These are phyloP conservation scores for Phytophthora pinifolia DNA, from an alignment of 352 stramenopile genomes.

Conservation along the genomic window DNA sequence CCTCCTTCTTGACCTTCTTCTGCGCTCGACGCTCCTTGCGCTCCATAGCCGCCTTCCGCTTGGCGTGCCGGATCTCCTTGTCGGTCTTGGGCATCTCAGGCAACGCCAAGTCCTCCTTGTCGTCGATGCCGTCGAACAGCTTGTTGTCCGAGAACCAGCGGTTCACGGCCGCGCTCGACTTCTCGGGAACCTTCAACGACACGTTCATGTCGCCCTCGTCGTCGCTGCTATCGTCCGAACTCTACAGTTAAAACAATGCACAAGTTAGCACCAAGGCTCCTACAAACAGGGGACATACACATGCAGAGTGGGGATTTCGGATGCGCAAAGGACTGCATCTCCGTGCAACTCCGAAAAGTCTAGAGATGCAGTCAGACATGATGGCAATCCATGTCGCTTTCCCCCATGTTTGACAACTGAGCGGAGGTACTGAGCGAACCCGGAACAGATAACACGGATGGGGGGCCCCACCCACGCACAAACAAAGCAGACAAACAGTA, in stretches of 20 bases:
- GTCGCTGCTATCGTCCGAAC: conserved; percentile 76
- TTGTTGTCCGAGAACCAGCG: conserved; percentile 88
- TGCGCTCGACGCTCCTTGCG: conserved; percentile 83
- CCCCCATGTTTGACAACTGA: conserved; percentile 92
- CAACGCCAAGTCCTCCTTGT: conserved; percentile 46
- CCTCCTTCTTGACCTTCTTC: conserved; percentile 84
- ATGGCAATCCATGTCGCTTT: conserved; percentile 69
- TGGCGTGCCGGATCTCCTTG: conserved; percentile 97
- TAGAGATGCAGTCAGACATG: conserved; percentile 77
- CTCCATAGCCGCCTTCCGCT: conserved; percentile 94
- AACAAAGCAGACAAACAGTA: conserved; percentile 27
- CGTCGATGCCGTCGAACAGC: conserved; percentile 73
- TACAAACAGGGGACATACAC: not conserved
- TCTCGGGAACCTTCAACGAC: conserved; percentile 76
- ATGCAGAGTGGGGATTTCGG: conserved; percentile 46
- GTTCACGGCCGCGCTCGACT: conserved; percentile 69
- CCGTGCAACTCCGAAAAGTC: conserved; percentile 32
- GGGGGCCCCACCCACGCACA: conserved; percentile 42
- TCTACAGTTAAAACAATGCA: conserved; percentile 42
- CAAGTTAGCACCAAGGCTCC: not conserved
- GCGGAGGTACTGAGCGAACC: conserved; percentile 82
- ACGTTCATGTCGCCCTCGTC: conserved; percentile 69
- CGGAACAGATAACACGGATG: conserved; percentile 93
- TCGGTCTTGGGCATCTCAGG: conserved; percentile 97
- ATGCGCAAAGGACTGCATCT: conserved; percentile 75